These are phyloP conservation scores for Hamamelis virginiana DNA, from an alignment of 164 flowering plant genomes.

Conservation along the genomic window DNA sequence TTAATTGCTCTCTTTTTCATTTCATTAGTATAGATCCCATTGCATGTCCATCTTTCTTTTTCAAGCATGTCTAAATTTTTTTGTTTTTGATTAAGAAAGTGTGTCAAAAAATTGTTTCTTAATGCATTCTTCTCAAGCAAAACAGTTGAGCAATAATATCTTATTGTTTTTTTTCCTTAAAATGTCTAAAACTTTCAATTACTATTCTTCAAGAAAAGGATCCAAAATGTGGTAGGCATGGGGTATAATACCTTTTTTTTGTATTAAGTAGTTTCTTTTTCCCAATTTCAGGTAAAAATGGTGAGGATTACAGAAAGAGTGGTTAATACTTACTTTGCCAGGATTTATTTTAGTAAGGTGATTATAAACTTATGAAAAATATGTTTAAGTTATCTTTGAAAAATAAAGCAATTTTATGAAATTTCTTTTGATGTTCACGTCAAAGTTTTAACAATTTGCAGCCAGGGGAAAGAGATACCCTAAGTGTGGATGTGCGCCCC, in stretches of 20 bases:
- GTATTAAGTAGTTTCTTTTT: neutral
- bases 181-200: neutral
- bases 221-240: neutral
- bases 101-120: no score
- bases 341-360: conserved; percentile 69
- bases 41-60: neutral
- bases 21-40: no score
- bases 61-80: no score
- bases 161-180: no score
- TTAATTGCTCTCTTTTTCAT: neutral
- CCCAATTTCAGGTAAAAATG: conserved; percentile 56
- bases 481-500: conserved; percentile 78
- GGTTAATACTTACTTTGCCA: conserved; percentile 62
- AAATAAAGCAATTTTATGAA: neutral
- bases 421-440: conserved; percentile 3
- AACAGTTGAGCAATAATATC: no score
- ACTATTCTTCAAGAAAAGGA: neutral
- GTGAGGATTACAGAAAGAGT: conserved; percentile 75
- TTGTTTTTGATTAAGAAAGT: no score
- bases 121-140: no score
- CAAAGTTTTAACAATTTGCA: conserved; percentile 29
- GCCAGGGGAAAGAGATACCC: conserved; percentile 54
- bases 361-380: neutral
- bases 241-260: neutral
- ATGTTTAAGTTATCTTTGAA: neutral